Conservation (phyloP, 371 early-diverging fungal species). For the Mortierella sp. region DNA sequence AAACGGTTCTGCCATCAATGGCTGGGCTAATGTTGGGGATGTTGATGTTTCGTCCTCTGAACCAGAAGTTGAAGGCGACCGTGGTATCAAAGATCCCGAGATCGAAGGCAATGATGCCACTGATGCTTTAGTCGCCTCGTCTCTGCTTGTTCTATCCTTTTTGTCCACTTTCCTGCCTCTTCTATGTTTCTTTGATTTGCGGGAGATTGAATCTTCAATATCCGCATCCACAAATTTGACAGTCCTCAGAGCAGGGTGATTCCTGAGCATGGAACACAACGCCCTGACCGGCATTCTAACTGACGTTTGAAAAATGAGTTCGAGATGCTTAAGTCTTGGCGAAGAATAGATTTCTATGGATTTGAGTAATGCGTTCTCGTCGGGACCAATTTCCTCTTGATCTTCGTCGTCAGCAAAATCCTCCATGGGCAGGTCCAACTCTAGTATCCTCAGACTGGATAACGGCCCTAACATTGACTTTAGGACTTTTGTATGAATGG, state of each 20-base stretch:
- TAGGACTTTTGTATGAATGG: constrained; percentile 10
- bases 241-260: constrained; percentile 10
- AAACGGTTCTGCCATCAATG: background rate
- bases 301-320: constrained; percentile 22
- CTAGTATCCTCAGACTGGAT: constrained; percentile 4
- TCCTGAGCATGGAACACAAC: constrained; percentile 17
- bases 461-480: constrained; percentile 6
- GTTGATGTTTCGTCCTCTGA: background rate
- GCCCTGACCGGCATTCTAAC: constrained; percentile 16
- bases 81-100: constrained; percentile 2
- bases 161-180: background rate
- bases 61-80: background rate
- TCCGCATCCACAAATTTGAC: constrained; percentile 36
- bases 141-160: background rate
- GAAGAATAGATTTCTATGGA: constrained; percentile 21
- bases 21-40: background rate
- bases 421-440: constrained; percentile 22
- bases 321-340: constrained; percentile 13
- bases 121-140: background rate
- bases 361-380: constrained; percentile 13
- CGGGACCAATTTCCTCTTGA: background rate
- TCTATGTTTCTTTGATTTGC: background rate
- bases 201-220: constrained; percentile 12
- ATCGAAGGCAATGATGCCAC: background rate
- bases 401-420: constrained; percentile 10